These are phyloP conservation scores for Bothriochloa decipiens DNA, from an alignment of 176 grass and related monocot species.

Conservation along the genomic window DNA sequence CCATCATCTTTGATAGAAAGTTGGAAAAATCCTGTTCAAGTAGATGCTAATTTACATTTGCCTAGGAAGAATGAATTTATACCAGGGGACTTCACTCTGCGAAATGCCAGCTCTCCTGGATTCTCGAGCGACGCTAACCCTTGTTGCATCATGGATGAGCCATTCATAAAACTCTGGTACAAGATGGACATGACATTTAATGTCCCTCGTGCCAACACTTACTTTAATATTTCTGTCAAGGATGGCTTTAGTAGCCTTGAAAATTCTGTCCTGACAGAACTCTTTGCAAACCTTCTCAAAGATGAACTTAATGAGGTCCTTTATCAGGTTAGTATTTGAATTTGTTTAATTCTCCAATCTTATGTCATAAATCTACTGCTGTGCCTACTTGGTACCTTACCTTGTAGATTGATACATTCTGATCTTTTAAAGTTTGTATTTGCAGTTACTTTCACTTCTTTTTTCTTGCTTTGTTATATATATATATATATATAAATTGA, in stretches of 20 bases:
- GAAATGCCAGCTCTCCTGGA: slow-evolving; percentile 57
- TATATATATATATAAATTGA: slow-evolving; percentile 13
- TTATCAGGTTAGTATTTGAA: slow-evolving; percentile 70
- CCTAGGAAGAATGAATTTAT: slow-evolving; percentile 90
- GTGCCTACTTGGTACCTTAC: not conserved
- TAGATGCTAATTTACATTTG: slow-evolving; percentile 74
- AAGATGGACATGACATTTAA: slow-evolving; percentile 92
- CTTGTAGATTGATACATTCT: not conserved
- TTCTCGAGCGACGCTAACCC: slow-evolving; percentile 50
- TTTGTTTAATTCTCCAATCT: slow-evolving; percentile 15
- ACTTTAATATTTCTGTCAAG: slow-evolving; percentile 83
- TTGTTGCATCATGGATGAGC: slow-evolving; percentile 72
- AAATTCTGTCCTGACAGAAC: slow-evolving; percentile 85
- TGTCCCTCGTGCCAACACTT: slow-evolving; percentile 87
- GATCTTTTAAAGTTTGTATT: not conserved
- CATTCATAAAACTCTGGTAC: slow-evolving; percentile 92
- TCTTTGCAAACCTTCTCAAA: slow-evolving; percentile 90
- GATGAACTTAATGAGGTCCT: slow-evolving; percentile 93
- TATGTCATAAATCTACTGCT: not conserved
- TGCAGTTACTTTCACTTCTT: slow-evolving; percentile 9
- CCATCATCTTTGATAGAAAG: slow-evolving; percentile 67
- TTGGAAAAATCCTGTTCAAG: slow-evolving; percentile 67
- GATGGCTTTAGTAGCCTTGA: slow-evolving; percentile 72
- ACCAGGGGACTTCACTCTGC: slow-evolving; percentile 72
- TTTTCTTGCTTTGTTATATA: slow-evolving; percentile 10